Conservation (phyloP, 169 alveolate genomes). For the Plasmodium yoelii region DNA sequence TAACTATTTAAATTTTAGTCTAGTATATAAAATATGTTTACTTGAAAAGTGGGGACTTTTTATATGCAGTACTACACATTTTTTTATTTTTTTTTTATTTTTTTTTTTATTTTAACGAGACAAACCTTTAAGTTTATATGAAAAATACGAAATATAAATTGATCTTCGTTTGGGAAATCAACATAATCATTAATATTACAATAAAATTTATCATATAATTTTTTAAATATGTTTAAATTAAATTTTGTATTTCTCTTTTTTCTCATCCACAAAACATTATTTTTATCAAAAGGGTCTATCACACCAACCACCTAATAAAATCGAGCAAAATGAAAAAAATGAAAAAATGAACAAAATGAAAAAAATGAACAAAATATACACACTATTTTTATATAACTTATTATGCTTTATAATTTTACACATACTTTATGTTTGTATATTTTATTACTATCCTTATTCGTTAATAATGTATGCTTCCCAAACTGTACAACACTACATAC, state of each 20-base stretch:
- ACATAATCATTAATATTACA: constrained; percentile 67
- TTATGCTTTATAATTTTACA: neutral
- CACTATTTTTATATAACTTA: neutral
- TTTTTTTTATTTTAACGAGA: neutral
- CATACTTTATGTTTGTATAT: constrained; percentile 38
- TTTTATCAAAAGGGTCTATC: constrained; percentile 60
- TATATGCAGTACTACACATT: neutral
- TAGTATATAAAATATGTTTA: neutral
- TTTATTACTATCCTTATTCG: constrained; percentile 11
- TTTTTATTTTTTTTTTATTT: neutral
- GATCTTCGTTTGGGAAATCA: constrained; percentile 24
- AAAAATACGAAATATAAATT: constrained; percentile 36
- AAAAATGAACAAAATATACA: neutral
- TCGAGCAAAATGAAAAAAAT: neutral
- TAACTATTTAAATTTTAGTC: neutral
- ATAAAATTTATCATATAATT: constrained; percentile 30
- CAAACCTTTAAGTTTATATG: constrained; percentile 60
- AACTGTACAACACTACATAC: constrained; percentile 50
- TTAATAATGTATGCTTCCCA: constrained; percentile 23
- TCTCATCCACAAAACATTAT: constrained; percentile 39
- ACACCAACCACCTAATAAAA: constrained; percentile 47
- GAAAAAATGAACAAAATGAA: constrained; percentile 2
- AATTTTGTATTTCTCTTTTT: constrained; percentile 34
- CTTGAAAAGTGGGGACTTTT: neutral
- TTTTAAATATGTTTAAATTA: constrained; percentile 27